Percentiles rank a stretch among this genome's conserved stretches.
These are phyloP conservation scores for Neoboletus brunneissimus DNA, from an alignment of 768 basidiomycete species.

Conservation along the genomic window DNA sequence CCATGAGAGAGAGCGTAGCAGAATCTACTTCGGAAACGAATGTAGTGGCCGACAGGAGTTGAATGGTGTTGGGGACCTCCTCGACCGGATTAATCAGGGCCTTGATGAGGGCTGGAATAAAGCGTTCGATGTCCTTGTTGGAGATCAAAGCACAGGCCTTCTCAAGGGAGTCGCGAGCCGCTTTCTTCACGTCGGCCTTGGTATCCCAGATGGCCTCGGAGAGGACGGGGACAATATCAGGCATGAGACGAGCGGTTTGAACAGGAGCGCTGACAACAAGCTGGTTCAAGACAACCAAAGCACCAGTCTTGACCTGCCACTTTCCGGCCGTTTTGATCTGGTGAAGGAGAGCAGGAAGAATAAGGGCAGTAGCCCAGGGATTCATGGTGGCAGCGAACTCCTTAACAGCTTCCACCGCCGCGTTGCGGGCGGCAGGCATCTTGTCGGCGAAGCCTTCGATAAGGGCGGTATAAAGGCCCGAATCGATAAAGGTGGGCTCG, in stretches of 20 bases:
- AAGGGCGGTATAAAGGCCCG: constrained; percentile 82
- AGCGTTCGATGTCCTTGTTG: constrained; percentile 98
- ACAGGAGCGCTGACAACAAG: constrained; percentile 77
- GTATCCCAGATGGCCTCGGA: constrained; percentile 98
- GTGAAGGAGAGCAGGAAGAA: constrained; percentile 86
- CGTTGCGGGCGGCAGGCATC: constrained; percentile 81
- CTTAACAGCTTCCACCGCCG: constrained; percentile 80
- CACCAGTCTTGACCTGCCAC: constrained; percentile 95
- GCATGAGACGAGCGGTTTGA: constrained; percentile 87
- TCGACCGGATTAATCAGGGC: constrained; percentile 98
- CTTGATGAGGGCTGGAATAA: constrained; percentile 97
- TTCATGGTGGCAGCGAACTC: constrained; percentile 75
- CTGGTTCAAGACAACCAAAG: constrained; percentile 78
- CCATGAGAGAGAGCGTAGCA: constrained; percentile 95
- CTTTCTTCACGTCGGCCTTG: constrained; percentile 98
- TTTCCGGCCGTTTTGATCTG: constrained; percentile 95
- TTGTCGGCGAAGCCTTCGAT: constrained; percentile 95
- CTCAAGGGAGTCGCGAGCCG: constrained; percentile 89
- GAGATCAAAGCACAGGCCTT: constrained; percentile 93
- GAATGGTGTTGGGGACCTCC: constrained; percentile 95
- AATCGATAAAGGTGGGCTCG: constrained; percentile 84
- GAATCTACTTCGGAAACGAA: constrained; percentile 99
- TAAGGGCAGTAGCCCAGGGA: constrained; percentile 80
- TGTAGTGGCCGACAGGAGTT: constrained; percentile 95
- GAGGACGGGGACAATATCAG: constrained; percentile 92